Evolutionary conservation across 139 green algal species (phyloP).

Genomic region (Monoraphidium neglectum): DNA sequence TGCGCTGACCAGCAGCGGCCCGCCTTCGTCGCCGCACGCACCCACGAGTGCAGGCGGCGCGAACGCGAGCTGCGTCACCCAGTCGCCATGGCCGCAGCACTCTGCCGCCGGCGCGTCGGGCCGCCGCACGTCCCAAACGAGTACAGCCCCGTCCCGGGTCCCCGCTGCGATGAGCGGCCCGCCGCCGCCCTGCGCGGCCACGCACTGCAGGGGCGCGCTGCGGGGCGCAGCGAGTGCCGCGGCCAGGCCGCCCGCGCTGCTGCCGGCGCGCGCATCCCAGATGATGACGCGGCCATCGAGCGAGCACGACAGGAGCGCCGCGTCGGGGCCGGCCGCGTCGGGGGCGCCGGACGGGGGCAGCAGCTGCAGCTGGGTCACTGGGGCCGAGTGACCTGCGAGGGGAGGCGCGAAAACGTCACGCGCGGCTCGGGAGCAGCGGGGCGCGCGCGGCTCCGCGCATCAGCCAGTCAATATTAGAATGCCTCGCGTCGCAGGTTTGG

Average conservation of each 20-base stretch:
- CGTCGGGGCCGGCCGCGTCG: not conserved
- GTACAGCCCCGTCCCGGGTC: not conserved
- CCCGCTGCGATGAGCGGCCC: constrained; percentile 11
- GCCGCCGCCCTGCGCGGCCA: constrained; percentile 9
- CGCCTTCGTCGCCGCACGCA: not conserved
- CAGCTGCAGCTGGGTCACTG: not conserved
- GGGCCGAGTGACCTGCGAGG: not conserved
- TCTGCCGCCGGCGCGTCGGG: not conserved
- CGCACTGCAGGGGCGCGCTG: not conserved
- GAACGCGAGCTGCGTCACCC: constrained; percentile 1
- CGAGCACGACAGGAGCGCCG: not conserved
- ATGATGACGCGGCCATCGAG: too few species aligned
- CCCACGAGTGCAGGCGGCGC: not conserved
- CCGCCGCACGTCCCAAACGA: constrained; percentile 20
- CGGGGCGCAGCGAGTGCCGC: too few species aligned
- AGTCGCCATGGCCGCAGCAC: not conserved
- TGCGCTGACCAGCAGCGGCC: constrained; percentile 28
- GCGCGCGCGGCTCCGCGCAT: not conserved
- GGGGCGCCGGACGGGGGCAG: not conserved
- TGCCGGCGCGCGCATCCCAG: not conserved
- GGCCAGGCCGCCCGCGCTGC: too few species aligned
- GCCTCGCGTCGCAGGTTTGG: constrained; percentile 1
- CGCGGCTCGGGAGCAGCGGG: not conserved
- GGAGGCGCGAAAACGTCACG: too few species aligned
- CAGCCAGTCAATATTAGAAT: not conserved